Percentiles rank a stretch among this genome's conserved stretches.
phyloP scores from a whole-genome alignment of 2,329 filamentous ascomycete species.

The Sclerotiophoma versabilis region DNA sequence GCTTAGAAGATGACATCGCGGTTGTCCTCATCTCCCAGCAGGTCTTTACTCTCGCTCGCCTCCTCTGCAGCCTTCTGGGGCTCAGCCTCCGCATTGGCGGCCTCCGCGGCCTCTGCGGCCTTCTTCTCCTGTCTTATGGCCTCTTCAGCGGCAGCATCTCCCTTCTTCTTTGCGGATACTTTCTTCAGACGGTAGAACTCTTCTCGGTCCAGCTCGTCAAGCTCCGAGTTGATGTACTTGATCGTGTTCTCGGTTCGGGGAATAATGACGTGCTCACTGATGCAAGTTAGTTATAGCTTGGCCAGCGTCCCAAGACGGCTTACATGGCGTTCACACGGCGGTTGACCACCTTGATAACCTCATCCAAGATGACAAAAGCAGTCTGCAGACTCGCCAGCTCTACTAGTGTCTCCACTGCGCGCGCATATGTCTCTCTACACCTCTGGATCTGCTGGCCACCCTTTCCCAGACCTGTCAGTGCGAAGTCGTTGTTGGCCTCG shows the following conservation, averaged over 20 bases:
- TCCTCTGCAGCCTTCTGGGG: slow-evolving; percentile 38
- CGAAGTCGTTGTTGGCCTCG: slow-evolving; percentile 94
- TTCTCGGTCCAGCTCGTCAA: slow-evolving; percentile 96
- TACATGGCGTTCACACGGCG: slow-evolving; percentile 96
- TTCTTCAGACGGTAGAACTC: slow-evolving; percentile 99
- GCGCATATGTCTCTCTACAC: slow-evolving; percentile 93
- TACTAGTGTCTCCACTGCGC: slow-evolving; percentile 93
- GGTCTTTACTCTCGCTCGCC: slow-evolving; percentile 62
- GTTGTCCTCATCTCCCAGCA: slow-evolving; percentile 78
- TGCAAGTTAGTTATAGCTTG: slow-evolving; percentile 22
- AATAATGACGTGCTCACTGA: slow-evolving; percentile 90
- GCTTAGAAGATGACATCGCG: slow-evolving; percentile 84
- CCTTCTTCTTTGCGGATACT: slow-evolving; percentile 74
- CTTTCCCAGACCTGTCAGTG: slow-evolving; percentile 92
- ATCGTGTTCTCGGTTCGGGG: slow-evolving; percentile 99
- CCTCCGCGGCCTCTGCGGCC: slow-evolving; percentile 38
- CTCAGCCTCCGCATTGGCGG: slow-evolving; percentile 2
- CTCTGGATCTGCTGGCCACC: slow-evolving; percentile 96
- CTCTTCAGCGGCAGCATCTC: slow-evolving; percentile 54
- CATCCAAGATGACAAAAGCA: slow-evolving; percentile 95
- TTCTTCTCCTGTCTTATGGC: slow-evolving; percentile 48
- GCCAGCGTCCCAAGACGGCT: slow-evolving; percentile 43
- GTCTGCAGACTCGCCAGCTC: slow-evolving; percentile 96
- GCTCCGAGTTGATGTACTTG: slow-evolving; percentile 98
- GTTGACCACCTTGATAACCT: slow-evolving; percentile 99